Conservation (phyloP, 441 rosid genomes). For the Jatropha podagrica region DNA sequence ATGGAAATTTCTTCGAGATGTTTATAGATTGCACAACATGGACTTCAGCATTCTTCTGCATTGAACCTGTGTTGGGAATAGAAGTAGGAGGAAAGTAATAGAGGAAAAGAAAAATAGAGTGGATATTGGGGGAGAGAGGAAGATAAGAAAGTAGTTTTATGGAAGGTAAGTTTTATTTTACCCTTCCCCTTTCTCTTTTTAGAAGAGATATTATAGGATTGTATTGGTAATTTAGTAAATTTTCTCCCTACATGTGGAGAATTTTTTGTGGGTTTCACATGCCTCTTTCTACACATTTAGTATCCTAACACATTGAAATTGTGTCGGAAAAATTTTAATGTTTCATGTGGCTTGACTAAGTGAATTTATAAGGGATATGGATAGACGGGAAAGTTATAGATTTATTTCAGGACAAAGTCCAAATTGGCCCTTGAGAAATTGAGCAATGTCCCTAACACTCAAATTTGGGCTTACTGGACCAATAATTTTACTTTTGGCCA, state of each 20-base stretch:
- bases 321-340: too few species aligned
- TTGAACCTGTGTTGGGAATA: too few species aligned
- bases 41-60: background rate
- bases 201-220: background rate
- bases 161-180: background rate
- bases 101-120: background rate
- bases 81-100: background rate
- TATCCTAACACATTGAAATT: too few species aligned
- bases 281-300: background rate
- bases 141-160: background rate
- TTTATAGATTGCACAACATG: background rate
- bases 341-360: background rate
- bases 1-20: background rate
- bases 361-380: background rate
- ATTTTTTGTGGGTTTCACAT: background rate
- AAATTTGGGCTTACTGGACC: background rate
- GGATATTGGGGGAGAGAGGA: background rate
- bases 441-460: background rate
- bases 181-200: background rate
- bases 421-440: background rate
- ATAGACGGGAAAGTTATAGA: too few species aligned
- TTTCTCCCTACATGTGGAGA: background rate
- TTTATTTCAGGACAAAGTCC: background rate
- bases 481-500: background rate
- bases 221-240: background rate